Evolutionary conservation across 1,284 basidiomycete genomes (phyloP), one percentile per base, ranked within the genome.

Genomic region (Malassezia yamatoensis): DNA sequence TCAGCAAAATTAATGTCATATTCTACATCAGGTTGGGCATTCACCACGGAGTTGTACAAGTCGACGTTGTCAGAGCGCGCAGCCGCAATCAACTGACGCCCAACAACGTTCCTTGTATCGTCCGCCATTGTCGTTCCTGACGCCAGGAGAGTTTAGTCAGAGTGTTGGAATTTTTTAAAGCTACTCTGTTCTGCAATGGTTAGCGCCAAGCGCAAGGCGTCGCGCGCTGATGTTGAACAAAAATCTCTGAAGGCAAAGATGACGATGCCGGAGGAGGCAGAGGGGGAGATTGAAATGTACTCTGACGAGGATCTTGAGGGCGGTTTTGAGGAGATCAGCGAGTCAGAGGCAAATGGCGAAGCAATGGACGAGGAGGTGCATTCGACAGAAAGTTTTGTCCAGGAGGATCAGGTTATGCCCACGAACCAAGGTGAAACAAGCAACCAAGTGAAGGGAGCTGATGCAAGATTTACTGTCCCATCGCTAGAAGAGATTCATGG

Each of bases 401-500:
- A 29, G 24, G 51, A 20, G 39, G 59, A 47, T 18, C 51, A 48
- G n/a, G 59, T 54, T 10, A 35, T 24, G 21, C 2, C 13, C 1
- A 21, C 32, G 15, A 12, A 6, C 38, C 38, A 8, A 39, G 38
- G 3, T 39, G 38, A 39, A n/a, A 8, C 9, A 15, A 35, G 34
- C 29, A 15, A 8, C 15, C 29, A 29, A 8, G 20, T 18, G 24
- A 29, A 29, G 7, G 24, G 24, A 29, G 38, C 36, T 16, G 53
- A 43, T 16, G 62, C 66, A 7, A 71, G 79, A 16, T 80, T 79
- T 68, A 74, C 77, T 36, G 73, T 79, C 1, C 78, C 79, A 0
- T 80, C 80, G 0, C 69, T 76, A 18, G 76, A 85, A 58, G 88
- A 93, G 74, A 79, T 93, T 45, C 81, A 85, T 57, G 78, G 77